phyloP scores from a whole-genome alignment of 352 stramenopile genomes.

The Globisporangium uncinulatum region DNA sequence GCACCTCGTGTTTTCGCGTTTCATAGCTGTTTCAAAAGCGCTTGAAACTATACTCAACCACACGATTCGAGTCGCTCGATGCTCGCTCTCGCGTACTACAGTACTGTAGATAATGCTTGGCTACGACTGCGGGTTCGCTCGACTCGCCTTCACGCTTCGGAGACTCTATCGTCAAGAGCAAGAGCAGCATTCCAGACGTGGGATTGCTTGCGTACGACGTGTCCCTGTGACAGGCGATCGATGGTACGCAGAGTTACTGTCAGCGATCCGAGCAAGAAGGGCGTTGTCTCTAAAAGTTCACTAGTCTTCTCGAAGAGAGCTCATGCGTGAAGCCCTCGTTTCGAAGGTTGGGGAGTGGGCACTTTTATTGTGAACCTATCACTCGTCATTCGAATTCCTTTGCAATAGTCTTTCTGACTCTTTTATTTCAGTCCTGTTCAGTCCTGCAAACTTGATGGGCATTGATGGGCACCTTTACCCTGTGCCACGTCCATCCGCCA shows the following conservation, averaged over 20 bases:
- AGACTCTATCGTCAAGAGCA: not conserved
- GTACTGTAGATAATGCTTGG: not conserved
- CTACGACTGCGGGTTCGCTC: not conserved
- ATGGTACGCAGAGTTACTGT: not conserved
- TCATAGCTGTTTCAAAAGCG: not conserved
- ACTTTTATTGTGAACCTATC: no score
- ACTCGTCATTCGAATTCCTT: no score
- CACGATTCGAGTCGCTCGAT: not conserved
- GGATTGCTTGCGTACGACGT: not conserved
- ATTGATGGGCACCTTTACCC: not conserved
- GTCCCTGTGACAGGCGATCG: not conserved
- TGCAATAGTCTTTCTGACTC: no score
- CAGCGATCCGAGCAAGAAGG: no score
- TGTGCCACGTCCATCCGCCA: not conserved
- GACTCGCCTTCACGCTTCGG: not conserved
- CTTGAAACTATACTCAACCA: not conserved
- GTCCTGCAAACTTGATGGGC: not conserved
- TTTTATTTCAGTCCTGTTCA: not conserved
- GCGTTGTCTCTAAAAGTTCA: no score
- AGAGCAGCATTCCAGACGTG: not conserved
- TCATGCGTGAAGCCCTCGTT: no score
- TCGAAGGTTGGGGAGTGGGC: no score
- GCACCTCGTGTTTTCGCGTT: not conserved
- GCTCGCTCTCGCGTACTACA: not conserved
- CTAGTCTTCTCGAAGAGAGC: no score